These are phyloP conservation scores for Dryas integrifolia DNA, from an alignment of 331 rosid genomes.

Conservation along the genomic window DNA sequence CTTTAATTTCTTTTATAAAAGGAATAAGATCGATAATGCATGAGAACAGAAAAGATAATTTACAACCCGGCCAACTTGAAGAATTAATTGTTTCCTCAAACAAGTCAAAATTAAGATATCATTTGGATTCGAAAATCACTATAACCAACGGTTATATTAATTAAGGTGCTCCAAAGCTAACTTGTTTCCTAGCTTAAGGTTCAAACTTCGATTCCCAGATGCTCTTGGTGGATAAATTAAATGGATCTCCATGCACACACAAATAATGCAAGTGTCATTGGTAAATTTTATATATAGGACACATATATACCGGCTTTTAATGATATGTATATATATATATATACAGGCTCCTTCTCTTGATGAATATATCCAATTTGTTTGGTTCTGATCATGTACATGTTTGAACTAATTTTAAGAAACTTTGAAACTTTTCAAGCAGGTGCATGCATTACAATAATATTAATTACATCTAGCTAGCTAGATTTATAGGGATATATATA, in stretches of 20 bases:
- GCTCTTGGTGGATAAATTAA: background rate
- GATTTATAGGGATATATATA: background rate
- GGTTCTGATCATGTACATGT: slow-evolving; percentile 8
- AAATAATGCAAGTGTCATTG: too few relatives aligned
- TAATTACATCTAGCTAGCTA: background rate
- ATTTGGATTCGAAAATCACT: slow-evolving; percentile 17
- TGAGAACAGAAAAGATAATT: background rate
- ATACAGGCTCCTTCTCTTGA: too few relatives aligned
- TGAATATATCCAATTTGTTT: background rate
- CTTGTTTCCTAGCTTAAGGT: background rate
- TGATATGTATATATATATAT: too few relatives aligned
- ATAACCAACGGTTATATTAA: too few relatives aligned
- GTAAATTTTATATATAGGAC: too few relatives aligned
- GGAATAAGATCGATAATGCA: background rate
- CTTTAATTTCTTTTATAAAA: too few relatives aligned
- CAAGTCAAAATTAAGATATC: background rate
- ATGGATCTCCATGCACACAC: background rate
- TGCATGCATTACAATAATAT: slow-evolving; percentile 4
- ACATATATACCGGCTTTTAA: too few relatives aligned
- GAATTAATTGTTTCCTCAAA: slow-evolving; percentile 6
- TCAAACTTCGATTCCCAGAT: slow-evolving; percentile 13
- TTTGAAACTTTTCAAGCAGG: slow-evolving; percentile 2
- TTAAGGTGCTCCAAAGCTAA: background rate
- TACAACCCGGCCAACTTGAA: background rate
- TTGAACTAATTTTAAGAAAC: slow-evolving; percentile 5